Conservation (phyloP, 192 early-diverging fungal species). For the Coemansia reversa region DNA sequence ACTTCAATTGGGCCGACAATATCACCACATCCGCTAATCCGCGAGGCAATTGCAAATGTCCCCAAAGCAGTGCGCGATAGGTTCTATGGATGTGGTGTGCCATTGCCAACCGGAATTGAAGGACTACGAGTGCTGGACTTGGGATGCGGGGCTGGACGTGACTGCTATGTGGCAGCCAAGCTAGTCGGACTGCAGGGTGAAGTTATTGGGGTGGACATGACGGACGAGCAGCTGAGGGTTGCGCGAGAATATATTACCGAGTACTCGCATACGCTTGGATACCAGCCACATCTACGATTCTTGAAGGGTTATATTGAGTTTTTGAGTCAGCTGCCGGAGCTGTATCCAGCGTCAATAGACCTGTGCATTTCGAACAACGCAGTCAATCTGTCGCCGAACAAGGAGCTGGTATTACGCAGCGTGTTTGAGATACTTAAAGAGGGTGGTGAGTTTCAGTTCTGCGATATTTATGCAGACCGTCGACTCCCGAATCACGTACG, state of each 20-base stretch:
- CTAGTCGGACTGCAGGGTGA: conserved; percentile 45
- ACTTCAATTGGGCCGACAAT: conserved; percentile 44
- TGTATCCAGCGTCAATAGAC: conserved; percentile 39
- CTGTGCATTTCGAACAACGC: conserved; percentile 53
- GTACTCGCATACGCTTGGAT: conserved; percentile 37
- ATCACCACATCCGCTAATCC: conserved; percentile 39
- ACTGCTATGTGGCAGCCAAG: conserved; percentile 55
- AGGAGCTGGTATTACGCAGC: conserved; percentile 41
- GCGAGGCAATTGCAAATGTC: conserved; percentile 38
- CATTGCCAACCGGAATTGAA: conserved; percentile 49
- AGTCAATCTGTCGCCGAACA: conserved; percentile 55
- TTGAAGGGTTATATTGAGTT: conserved; percentile 52
- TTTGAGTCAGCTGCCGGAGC: conserved; percentile 27
- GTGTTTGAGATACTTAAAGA: background rate
- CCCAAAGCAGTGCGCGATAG: conserved; percentile 41
- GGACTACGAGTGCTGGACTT: conserved; percentile 52
- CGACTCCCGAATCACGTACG: conserved; percentile 31
- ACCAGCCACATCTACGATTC: conserved; percentile 46
- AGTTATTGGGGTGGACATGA: conserved; percentile 55
- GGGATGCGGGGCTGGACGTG: conserved; percentile 52
- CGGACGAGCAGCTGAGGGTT: conserved; percentile 53
- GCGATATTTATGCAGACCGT: conserved; percentile 41
- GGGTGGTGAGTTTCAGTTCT: conserved; percentile 46
- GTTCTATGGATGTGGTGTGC: conserved; percentile 54
- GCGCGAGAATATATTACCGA: conserved; percentile 29